Conservation (phyloP, 2,329 filamentous ascomycete genomes). For the Penicillium sp. region DNA sequence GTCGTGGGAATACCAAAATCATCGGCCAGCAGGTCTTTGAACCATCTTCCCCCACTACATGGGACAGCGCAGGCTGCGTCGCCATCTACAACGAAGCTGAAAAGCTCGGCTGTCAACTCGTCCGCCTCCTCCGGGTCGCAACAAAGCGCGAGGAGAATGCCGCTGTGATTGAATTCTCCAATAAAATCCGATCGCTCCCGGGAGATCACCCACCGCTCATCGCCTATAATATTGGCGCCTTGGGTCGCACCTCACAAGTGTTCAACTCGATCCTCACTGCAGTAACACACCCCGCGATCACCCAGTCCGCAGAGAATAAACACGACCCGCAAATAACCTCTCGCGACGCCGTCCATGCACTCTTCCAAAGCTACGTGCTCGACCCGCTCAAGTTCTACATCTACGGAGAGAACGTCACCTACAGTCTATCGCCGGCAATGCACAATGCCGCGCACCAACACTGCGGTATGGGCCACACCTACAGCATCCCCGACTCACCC, state of each 20-base stretch:
- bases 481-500: conserved; percentile 39
- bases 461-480: conserved; percentile 43
- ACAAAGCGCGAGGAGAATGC: conserved; percentile 41
- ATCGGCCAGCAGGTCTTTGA: conserved; percentile 41
- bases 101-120: conserved; percentile 40
- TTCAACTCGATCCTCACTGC: conserved; percentile 44
- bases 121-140: conserved; percentile 40
- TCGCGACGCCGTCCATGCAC: conserved; percentile 38
- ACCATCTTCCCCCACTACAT: conserved; percentile 29
- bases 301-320: conserved; percentile 22
- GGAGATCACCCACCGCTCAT: conserved; percentile 38
- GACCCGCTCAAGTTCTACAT: conserved; percentile 46
- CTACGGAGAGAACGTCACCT: conserved; percentile 43
- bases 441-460: conserved; percentile 44
- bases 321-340: conserved; percentile 40
- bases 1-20: conserved; percentile 43
- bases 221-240: conserved; percentile 42
- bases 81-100: conserved; percentile 38
- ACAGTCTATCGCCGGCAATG: conserved; percentile 46
- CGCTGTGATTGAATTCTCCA: conserved; percentile 38
- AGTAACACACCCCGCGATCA: conserved; percentile 44
- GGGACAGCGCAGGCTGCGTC: conserved; percentile 38
- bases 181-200: conserved; percentile 35
- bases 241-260: conserved; percentile 47
- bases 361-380: conserved; percentile 44